phyloP scores from a whole-genome alignment of 2,329 filamentous ascomycete species.

The Fusarium ramigenum region DNA sequence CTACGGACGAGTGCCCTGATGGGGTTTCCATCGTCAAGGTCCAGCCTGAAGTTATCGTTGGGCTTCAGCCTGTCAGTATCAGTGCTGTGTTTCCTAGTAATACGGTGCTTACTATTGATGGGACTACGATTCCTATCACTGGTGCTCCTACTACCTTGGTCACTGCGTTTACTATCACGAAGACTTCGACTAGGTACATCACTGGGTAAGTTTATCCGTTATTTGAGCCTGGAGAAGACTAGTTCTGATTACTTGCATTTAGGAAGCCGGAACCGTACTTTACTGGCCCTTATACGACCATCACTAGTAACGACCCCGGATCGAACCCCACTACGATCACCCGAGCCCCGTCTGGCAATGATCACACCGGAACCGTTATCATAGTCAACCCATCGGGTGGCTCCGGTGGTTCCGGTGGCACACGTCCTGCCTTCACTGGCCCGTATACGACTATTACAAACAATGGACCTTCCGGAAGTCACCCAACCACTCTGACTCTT shows the following conservation, averaged over 20 bases:
- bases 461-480: not conserved
- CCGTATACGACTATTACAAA: not conserved
- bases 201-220: not conserved
- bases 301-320: not conserved
- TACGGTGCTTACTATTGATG: not conserved
- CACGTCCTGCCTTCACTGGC: not conserved
- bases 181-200: not conserved
- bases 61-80: not conserved
- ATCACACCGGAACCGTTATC: not conserved
- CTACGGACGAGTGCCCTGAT: not conserved
- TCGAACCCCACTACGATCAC: not conserved
- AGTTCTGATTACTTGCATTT: not conserved
- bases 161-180: not conserved
- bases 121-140: not conserved
- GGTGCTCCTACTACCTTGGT: constrained; percentile 4
- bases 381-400: not conserved
- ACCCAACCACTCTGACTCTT: not conserved
- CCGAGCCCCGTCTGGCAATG: not conserved
- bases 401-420: not conserved
- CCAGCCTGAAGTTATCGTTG: not conserved
- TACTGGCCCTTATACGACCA: not conserved
- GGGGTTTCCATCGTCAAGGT: not conserved
- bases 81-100: not conserved
- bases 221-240: accelerated
- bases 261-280: not conserved